Percentiles rank a stretch among this genome's conserved stretches.
phyloP scores from a whole-genome alignment of 1,284 basidiomycete species.

The Pseudozyma tsukubaensis region DNA sequence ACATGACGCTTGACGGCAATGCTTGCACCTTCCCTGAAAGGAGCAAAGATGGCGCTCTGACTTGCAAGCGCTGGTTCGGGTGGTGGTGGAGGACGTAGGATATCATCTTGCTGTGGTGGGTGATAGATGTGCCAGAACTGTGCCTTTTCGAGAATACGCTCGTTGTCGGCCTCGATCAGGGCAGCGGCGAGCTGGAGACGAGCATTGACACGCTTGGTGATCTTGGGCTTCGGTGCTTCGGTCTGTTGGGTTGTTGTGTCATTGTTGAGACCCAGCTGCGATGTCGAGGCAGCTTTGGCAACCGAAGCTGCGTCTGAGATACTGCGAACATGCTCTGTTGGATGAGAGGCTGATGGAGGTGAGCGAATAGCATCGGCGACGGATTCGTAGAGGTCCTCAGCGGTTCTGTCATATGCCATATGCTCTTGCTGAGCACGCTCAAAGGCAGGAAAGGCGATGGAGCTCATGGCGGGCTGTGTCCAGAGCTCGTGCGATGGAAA shows the following conservation, averaged over 20 bases:
- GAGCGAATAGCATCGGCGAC: conserved; percentile 19
- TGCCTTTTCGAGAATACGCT: conserved; percentile 51
- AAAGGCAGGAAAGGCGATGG: conserved; percentile 41
- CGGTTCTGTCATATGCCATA: conserved; percentile 25
- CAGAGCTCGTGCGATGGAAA: background rate
- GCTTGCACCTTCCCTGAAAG: conserved; percentile 43
- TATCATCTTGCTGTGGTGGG: conserved; percentile 27
- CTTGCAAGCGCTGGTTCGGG: conserved; percentile 59
- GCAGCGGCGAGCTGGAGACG: conserved; percentile 65
- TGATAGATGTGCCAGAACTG: conserved; percentile 48
- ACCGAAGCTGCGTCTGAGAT: conserved; percentile 5
- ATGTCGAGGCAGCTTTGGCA: conserved; percentile 2
- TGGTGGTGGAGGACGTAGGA: conserved; percentile 38
- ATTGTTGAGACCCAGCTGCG: background rate
- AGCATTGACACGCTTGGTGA: conserved; percentile 58
- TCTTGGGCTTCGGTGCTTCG: conserved; percentile 30
- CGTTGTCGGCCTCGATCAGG: conserved; percentile 67
- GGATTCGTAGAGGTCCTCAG: conserved; percentile 37
- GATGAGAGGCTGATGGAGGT: conserved; percentile 1
- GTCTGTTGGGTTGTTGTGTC: background rate
- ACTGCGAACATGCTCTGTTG: background rate
- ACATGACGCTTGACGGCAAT: conserved; percentile 40
- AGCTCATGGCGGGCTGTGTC: conserved; percentile 19
- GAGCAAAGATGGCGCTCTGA: conserved; percentile 62
- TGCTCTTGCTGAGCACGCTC: conserved; percentile 47